phyloP scores from a whole-genome alignment of 495 filamentous ascomycete genomes.

The Ramalina intermedia region DNA sequence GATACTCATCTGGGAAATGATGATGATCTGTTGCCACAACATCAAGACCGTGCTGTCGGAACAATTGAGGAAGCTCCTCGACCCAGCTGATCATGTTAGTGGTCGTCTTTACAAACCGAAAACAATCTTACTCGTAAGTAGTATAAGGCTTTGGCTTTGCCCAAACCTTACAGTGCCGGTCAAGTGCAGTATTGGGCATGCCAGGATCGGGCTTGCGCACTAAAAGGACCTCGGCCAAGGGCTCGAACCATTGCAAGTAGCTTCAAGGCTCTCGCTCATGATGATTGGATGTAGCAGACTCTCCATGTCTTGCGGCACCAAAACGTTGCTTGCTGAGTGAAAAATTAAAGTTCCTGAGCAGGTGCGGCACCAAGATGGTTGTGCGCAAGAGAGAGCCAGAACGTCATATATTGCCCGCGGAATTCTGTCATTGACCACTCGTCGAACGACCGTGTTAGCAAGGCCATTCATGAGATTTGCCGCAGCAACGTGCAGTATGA shows the following conservation, averaged over 20 bases:
- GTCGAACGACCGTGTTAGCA: too few species aligned
- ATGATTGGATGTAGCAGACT: background rate
- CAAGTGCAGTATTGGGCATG: background rate
- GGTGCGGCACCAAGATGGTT: too few species aligned
- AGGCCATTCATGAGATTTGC: too few species aligned
- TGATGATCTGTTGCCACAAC: background rate
- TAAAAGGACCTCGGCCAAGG: background rate
- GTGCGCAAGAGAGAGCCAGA: background rate
- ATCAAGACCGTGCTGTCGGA: background rate
- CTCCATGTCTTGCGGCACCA: too few species aligned
- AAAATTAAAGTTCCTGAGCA: background rate
- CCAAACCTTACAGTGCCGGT: background rate
- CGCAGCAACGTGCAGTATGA: too few species aligned
- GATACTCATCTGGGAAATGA: background rate
- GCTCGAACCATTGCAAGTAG: background rate
- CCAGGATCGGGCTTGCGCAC: background rate
- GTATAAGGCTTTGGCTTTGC: background rate
- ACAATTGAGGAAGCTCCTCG: background rate
- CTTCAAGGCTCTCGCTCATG: background rate
- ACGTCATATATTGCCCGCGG: too few species aligned
- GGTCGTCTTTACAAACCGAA: background rate
- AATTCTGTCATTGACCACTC: too few species aligned
- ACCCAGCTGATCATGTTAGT: background rate
- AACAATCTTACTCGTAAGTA: background rate
- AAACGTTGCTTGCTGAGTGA: background rate